phyloP scores from a whole-genome alignment of 345 rosid species.

The Orychophragmus violaceus region DNA sequence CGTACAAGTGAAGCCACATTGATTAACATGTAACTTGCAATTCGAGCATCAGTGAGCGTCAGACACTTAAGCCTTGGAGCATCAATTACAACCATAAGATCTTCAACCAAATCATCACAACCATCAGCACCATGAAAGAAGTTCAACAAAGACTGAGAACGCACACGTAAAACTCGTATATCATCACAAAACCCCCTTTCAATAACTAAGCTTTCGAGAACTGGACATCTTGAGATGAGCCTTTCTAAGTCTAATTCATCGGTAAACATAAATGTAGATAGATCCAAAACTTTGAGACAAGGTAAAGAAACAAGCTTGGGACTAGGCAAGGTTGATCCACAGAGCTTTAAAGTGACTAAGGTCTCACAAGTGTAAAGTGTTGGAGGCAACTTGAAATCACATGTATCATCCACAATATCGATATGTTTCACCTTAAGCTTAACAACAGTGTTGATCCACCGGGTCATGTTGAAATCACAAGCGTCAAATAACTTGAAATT shows the following conservation, averaged over 20 bases:
- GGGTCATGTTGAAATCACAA: too few species aligned
- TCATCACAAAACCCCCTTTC: not conserved
- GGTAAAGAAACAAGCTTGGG: slow-evolving; percentile 15
- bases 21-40: not conserved
- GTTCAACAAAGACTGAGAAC: not conserved
- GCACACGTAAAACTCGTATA: not conserved
- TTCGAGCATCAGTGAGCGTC: not conserved
- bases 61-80: slow-evolving; percentile 3
- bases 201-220: not conserved
- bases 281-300: not conserved
- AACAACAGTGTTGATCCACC: not conserved
- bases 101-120: not conserved
- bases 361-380: not conserved
- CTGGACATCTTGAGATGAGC: not conserved
- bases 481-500: not conserved
- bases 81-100: not conserved
- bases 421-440: not conserved
- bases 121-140: not conserved
- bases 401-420: not conserved
- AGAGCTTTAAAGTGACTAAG: not conserved
- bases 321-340: not conserved
- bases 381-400: not conserved
- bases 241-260: not conserved
- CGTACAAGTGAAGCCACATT: not conserved
- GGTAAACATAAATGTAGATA: not conserved